Evolutionary conservation across 2,329 filamentous ascomycete species (phyloP), one percentile per base, ranked within the genome.

Genomic region (Cladosporium sp.): DNA sequence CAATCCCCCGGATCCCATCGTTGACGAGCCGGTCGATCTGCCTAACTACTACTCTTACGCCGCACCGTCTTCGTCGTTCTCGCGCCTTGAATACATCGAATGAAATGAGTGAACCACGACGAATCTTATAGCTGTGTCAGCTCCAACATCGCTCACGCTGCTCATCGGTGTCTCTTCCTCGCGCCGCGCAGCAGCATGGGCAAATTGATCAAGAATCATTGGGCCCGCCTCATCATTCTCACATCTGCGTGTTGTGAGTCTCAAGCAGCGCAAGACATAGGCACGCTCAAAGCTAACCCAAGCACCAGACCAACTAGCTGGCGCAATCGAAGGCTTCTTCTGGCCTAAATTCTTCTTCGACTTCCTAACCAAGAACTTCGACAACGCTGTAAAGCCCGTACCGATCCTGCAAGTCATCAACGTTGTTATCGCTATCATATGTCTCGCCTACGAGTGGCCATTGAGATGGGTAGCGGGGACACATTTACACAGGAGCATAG

Each of bases 331-430:
- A 81, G 89, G 87, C 75, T 97, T 95, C 85, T 94, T 99, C 86
- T 99, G 93, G 93, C 95, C 95, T 71, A 99, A 99, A 80, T 90
- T 99, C 76, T 96, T 99, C 82, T 99, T 92, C 90, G 95, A 99
- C 80, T 97, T 97, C 78, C 81, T 95, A 71, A 97, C 94, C 68
- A 93, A 92, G 75, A 93, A 92, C 73, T 88, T 99, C 73, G 92
- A 99, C 76, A 85, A 83, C 65, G 91, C 90, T 59, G 92, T 98
- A 68, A 93, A 91, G 74, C 94, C 94, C 0, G 79, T 95, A n/a
- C 95, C 95, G 1, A 83, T 93, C 60, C 84, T 99, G 18, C 95
- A 99, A 78, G 91, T 90, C 74, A 85, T 98, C 81, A 99, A 99
- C 75, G 82, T 99, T 28, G 26, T 97, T 54, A 85, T 96, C 74